Conservation (phyloP, 768 basidiomycete genomes). For the Hemileccinum rubropunctum region DNA sequence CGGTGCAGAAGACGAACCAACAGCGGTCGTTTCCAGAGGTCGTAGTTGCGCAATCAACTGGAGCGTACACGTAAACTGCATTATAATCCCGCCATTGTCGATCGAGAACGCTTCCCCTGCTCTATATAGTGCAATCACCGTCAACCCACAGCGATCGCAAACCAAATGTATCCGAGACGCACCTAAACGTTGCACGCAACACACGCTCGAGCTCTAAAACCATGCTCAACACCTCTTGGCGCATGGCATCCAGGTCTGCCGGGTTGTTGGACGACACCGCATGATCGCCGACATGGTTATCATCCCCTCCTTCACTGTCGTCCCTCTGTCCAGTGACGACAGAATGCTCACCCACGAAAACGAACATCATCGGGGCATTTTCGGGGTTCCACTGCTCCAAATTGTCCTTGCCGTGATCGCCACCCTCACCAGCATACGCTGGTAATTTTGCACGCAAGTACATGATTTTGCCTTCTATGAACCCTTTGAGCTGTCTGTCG, state of each 20-base stretch:
- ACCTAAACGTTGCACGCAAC: slow-evolving; percentile 20
- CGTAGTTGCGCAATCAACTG: slow-evolving; percentile 17
- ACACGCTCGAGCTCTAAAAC: slow-evolving; percentile 13
- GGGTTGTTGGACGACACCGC: background rate
- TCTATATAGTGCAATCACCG: slow-evolving; percentile 7
- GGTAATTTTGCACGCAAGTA: slow-evolving; percentile 20
- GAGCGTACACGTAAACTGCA: slow-evolving; percentile 26
- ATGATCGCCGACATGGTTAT: background rate
- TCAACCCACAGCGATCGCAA: background rate
- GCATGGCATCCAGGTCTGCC: slow-evolving; percentile 10
- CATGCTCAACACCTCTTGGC: slow-evolving; percentile 15
- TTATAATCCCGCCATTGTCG: slow-evolving; percentile 19
- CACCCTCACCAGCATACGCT: too few relatives aligned
- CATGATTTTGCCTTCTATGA: slow-evolving; percentile 24
- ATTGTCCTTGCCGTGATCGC: background rate
- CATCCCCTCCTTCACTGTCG: background rate
- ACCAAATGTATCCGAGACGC: background rate
- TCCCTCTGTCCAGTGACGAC: slow-evolving; percentile 13
- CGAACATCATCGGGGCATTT: slow-evolving; percentile 11
- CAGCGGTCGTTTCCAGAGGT: background rate
- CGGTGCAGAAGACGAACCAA: background rate
- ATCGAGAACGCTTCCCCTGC: slow-evolving; percentile 17
- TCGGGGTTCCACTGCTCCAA: background rate
- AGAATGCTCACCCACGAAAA: slow-evolving; percentile 28
- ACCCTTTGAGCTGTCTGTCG: slow-evolving; percentile 13